Conservation (phyloP, 1,284 basidiomycete genomes). For the Nidula niveotomentosa region DNA sequence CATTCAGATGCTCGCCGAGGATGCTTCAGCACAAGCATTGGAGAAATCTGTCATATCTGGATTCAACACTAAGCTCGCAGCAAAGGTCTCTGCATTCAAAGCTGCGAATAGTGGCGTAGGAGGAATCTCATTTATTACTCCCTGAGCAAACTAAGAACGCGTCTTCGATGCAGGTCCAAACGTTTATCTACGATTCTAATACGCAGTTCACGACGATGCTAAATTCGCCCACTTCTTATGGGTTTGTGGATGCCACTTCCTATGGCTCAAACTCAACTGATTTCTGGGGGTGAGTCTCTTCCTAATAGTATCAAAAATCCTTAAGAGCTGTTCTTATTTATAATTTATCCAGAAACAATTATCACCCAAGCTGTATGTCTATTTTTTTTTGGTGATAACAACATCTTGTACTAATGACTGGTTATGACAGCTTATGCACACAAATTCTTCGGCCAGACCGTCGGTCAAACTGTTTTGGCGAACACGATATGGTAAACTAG, state of each 20-base stretch:
- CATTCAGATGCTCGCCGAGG: constrained; percentile 46
- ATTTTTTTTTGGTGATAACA: not conserved
- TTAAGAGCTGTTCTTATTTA: not conserved
- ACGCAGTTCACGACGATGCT: constrained; percentile 51
- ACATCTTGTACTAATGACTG: not conserved
- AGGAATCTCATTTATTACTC: not conserved
- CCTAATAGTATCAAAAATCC: too few species aligned
- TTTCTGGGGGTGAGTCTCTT: constrained; percentile 53
- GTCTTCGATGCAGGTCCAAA: constrained; percentile 34
- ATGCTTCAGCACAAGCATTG: constrained; percentile 35
- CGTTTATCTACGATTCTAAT: constrained; percentile 53
- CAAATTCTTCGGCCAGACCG: constrained; percentile 34
- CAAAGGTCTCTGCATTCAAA: constrained; percentile 37
- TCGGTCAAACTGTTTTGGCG: constrained; percentile 30
- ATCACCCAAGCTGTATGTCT: constrained; percentile 45
- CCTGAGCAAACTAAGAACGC: not conserved
- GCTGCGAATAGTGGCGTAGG: constrained; percentile 44
- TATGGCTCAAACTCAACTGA: constrained; percentile 42
- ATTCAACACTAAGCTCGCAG: constrained; percentile 49
- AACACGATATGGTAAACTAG: constrained; percentile 32
- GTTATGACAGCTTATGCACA: constrained; percentile 29
- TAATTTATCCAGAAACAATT: constrained; percentile 35
- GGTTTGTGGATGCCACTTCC: constrained; percentile 51
- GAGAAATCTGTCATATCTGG: constrained; percentile 47
- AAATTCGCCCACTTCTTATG: constrained; percentile 45